Base-by-base conservation (phyloP, 495 filamentous ascomycete species). In the Penicillium desertorum region DNA sequence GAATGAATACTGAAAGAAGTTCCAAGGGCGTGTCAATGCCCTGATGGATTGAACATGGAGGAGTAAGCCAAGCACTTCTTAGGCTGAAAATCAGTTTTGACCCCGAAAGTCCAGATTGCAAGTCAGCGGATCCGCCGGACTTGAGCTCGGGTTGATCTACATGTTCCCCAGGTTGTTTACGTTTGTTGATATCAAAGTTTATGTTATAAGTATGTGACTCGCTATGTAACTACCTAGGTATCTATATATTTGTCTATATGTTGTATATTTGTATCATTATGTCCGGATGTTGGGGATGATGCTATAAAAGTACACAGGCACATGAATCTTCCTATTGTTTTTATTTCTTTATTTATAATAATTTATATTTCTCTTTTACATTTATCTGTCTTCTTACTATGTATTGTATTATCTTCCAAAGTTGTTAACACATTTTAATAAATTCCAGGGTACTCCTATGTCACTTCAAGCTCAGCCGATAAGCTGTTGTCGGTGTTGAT, bases 401-500 rank as follows among this genome's bases (percentile, higher is more conserved):
- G 10, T 37, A 37, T 14, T 14, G 14, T 34, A 34, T 34, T 12
- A 34, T 34, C 11, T 4, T n/a, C n/a, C n/a, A n/a, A n/a, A n/a
- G n/a, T n/a, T 34, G 4, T 34, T 14, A 14, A 12, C 10, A 30
- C 1, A 11, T n/a, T n/a, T n/a, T 37, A n/a, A n/a, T 37, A 16
- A 37, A 37, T 37, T 7, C 34, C 34, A 12, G 0, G 0, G 27
- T 29, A 30, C 29, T 10, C 9, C 3, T 5, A 37, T 20, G 17
- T 42, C n/a, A 19, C 29, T 30, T 47, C 27, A 47, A 48, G 45
- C 45, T 48, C 27, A 48, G 45, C 27, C 45, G 45, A 48, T 48
- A 48, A 48, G 45, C 50, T 41, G 49, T 51, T 51, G 34, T 41
- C 53, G 51, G 59, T 59, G 60, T 63, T 63, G 64, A 61, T 61